Conservation (phyloP, 2,329 filamentous ascomycete species). For the Apiospora marii region DNA sequence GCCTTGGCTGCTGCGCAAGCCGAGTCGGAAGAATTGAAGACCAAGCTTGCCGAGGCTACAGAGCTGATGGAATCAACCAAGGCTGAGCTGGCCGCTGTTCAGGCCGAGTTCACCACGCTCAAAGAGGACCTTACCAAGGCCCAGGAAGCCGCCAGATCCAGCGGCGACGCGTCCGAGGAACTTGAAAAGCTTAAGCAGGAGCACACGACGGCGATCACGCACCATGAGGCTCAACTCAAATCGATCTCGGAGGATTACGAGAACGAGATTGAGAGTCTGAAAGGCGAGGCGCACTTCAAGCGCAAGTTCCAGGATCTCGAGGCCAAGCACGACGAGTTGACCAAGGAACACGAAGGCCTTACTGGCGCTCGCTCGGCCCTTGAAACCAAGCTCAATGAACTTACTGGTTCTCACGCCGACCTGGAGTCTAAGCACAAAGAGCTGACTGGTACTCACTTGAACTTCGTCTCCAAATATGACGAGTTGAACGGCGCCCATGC, state of each 20-base stretch:
- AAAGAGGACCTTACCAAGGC: slow-evolving; percentile 52
- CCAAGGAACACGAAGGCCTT: slow-evolving; percentile 40
- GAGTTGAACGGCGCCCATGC: slow-evolving; percentile 27
- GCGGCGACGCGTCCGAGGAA: slow-evolving; percentile 36
- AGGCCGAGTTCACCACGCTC: slow-evolving; percentile 45
- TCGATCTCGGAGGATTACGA: slow-evolving; percentile 68
- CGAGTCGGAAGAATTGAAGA: slow-evolving; percentile 47
- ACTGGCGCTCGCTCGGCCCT: slow-evolving; percentile 34
- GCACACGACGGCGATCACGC: slow-evolving; percentile 49
- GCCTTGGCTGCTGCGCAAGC: slow-evolving; percentile 56
- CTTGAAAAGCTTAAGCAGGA: slow-evolving; percentile 60
- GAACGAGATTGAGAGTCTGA: slow-evolving; percentile 69
- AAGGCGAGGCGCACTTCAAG: slow-evolving; percentile 70
- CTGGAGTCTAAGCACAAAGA: slow-evolving; percentile 30
- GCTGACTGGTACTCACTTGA: slow-evolving; percentile 36
- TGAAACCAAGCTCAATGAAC: slow-evolving; percentile 22
- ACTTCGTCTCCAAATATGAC: slow-evolving; percentile 27
- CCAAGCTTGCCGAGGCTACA: slow-evolving; percentile 42
- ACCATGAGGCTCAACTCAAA: slow-evolving; percentile 65
- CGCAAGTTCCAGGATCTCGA: slow-evolving; percentile 69
- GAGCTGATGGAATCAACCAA: slow-evolving; percentile 43
- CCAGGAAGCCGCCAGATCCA: slow-evolving; percentile 56
- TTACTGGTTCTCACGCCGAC: slow-evolving; percentile 25
- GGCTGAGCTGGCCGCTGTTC: slow-evolving; percentile 55
- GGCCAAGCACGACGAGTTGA: slow-evolving; percentile 59